Evolutionary conservation across 441 rosid genomes (phyloP).

Genomic region (Raphanus hybrid): DNA sequence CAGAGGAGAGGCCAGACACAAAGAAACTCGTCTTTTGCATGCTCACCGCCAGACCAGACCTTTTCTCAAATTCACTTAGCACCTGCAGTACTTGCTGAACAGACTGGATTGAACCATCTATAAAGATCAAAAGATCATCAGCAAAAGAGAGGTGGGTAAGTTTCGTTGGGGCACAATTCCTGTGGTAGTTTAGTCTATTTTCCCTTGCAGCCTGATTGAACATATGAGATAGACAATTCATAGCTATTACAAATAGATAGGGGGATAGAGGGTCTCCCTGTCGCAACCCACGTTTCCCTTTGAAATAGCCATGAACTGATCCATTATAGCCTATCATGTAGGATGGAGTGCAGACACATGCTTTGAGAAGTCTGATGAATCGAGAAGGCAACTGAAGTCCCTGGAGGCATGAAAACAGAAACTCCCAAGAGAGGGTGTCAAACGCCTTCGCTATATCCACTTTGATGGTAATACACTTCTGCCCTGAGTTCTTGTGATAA

Average conservation of each 20-base stretch:
- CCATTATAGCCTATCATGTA: neutral
- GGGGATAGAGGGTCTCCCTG: neutral
- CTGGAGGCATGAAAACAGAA: no score
- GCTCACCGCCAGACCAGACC: neutral
- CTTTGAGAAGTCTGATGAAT: no score
- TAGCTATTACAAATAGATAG: neutral
- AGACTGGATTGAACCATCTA: neutral
- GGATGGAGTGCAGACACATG: neutral
- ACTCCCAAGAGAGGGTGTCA: no score
- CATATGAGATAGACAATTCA: neutral
- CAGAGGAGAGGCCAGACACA: neutral
- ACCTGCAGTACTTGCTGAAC: neutral
- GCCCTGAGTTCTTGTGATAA: no score
- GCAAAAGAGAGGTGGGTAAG: neutral
- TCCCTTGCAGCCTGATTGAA: neutral
- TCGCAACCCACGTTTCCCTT: neutral
- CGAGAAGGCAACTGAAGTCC: no score
- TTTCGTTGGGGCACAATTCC: neutral
- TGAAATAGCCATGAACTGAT: neutral
- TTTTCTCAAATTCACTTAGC: neutral
- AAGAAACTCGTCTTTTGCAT: neutral
- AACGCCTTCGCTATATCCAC: no score
- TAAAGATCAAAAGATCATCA: neutral
- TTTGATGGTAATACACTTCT: no score
- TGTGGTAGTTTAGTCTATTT: neutral